phyloP scores from a whole-genome alignment of 495 filamentous ascomycete genomes.

The Aspergillus carlsbadensis region DNA sequence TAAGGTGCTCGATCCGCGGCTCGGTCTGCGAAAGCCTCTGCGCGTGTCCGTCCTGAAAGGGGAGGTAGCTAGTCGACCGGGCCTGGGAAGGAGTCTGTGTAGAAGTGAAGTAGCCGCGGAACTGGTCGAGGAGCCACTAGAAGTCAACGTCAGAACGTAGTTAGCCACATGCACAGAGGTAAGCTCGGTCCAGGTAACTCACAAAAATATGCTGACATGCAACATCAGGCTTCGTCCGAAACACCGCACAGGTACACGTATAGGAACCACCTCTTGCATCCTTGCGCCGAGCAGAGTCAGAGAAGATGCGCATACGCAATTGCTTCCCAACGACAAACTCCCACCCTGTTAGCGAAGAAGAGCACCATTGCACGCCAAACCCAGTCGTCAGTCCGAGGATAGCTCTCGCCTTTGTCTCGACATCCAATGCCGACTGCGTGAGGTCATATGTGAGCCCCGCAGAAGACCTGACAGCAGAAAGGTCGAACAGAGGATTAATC shows the following conservation, averaged over 20 bases:
- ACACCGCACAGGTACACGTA: slow-evolving; percentile 42
- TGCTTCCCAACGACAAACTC: slow-evolving; percentile 38
- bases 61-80: background rate
- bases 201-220: slow-evolving; percentile 51
- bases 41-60: slow-evolving; percentile 36
- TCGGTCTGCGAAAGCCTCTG: slow-evolving; percentile 35
- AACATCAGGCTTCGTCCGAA: slow-evolving; percentile 27
- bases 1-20: slow-evolving; percentile 26
- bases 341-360: slow-evolving; percentile 31
- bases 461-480: background rate
- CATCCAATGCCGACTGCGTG: slow-evolving; percentile 25
- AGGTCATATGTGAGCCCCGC: slow-evolving; percentile 48
- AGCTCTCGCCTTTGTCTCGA: slow-evolving; percentile 34
- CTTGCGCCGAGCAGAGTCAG: background rate
- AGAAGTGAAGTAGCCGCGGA: slow-evolving; percentile 35
- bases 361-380: slow-evolving; percentile 30
- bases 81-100: slow-evolving; percentile 27
- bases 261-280: slow-evolving; percentile 28
- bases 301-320: slow-evolving; percentile 23
- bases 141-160: background rate
- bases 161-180: background rate
- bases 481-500: background rate
- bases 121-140: slow-evolving; percentile 49
- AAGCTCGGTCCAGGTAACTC: slow-evolving; percentile 17
- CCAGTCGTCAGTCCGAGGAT: slow-evolving; percentile 36